Conservation (phyloP, 805 yeast species). For the Candida boleticola region DNA sequence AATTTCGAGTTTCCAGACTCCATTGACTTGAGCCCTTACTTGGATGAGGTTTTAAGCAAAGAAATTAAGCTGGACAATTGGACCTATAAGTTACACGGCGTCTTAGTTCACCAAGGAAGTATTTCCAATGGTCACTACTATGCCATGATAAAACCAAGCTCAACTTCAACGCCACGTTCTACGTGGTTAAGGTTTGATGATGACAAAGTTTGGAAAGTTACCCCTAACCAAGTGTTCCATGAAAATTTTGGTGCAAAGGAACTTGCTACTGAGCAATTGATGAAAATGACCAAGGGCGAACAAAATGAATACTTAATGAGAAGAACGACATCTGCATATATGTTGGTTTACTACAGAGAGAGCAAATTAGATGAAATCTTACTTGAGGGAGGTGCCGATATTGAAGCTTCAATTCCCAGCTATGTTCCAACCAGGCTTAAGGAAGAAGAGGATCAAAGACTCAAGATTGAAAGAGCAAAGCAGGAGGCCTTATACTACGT, state of each 20-base stretch:
- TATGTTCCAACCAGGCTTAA: slow-evolving; percentile 67
- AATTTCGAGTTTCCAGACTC: slow-evolving; percentile 83
- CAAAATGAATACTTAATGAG: slow-evolving; percentile 62
- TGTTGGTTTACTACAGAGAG: slow-evolving; percentile 89
- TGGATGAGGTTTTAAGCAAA: slow-evolving; percentile 54
- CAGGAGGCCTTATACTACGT: slow-evolving; percentile 56
- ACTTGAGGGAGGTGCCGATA: slow-evolving; percentile 53
- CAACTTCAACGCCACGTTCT: slow-evolving; percentile 38
- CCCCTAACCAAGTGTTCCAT: slow-evolving; percentile 80
- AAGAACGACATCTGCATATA: slow-evolving; percentile 92
- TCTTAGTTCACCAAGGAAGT: slow-evolving; percentile 93
- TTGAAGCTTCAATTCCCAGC: slow-evolving; percentile 44
- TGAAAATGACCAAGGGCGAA: slow-evolving; percentile 54
- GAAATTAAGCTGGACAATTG: slow-evolving; percentile 54
- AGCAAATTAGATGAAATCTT: slow-evolving; percentile 55
- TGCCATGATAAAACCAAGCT: slow-evolving; percentile 83
- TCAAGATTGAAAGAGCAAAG: slow-evolving; percentile 52
- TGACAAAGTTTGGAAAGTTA: slow-evolving; percentile 87
- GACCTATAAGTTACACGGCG: slow-evolving; percentile 87
- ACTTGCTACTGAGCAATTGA: slow-evolving; percentile 46
- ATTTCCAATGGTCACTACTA: slow-evolving; percentile 96
- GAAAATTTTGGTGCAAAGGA: slow-evolving; percentile 87
- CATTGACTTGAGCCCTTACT: slow-evolving; percentile 75
- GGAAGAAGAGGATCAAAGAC: slow-evolving; percentile 59
- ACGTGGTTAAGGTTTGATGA: slow-evolving; percentile 93